Conservation (phyloP, 2,329 filamentous ascomycete species). For the Leptographium procerum region DNA sequence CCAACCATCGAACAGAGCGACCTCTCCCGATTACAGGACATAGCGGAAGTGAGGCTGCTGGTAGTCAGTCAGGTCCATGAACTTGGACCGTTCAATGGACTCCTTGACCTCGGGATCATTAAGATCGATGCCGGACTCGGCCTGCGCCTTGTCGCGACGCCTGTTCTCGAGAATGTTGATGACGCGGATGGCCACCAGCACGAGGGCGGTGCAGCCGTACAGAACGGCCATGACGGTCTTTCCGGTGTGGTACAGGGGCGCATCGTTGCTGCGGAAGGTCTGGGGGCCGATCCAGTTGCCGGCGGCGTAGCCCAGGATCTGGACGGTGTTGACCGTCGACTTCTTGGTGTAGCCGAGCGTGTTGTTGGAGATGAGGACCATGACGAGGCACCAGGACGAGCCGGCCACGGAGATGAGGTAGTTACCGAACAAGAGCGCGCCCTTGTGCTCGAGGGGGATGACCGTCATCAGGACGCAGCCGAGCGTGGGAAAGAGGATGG, state of each 20-base stretch:
- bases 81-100: neutral
- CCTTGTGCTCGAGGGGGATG: neutral
- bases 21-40: neutral
- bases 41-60: slow-evolving; percentile 8
- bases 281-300: slow-evolving; percentile 45
- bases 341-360: slow-evolving; percentile 1
- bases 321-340: neutral
- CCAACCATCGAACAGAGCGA: neutral
- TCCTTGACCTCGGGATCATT: neutral
- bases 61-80: slow-evolving; percentile 8
- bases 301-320: neutral
- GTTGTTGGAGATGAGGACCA: slow-evolving; percentile 1
- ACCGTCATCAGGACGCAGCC: neutral
- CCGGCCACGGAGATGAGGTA: neutral
- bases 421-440: neutral
- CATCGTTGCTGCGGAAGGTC: slow-evolving; percentile 43
- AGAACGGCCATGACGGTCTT: neutral
- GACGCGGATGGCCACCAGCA: neutral
- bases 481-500: neutral
- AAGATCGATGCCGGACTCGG: neutral
- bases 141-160: neutral
- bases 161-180: slow-evolving; percentile 5
- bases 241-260: slow-evolving; percentile 36
- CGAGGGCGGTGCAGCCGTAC: neutral
- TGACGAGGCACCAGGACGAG: neutral